Evolutionary conservation across 306 rosid species (phyloP).

Genomic region (Prunus fruticosa): DNA sequence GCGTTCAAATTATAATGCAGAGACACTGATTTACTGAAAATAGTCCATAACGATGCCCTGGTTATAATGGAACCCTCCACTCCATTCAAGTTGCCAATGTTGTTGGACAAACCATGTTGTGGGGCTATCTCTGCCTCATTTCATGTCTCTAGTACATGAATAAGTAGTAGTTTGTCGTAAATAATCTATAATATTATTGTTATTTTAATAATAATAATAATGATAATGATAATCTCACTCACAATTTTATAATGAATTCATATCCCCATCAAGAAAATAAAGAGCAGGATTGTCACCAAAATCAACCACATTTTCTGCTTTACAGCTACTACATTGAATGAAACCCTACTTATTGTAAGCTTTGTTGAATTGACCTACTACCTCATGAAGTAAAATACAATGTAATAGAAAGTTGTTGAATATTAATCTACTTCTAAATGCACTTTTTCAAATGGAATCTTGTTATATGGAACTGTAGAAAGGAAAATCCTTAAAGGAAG

Average conservation of each 20-base stretch:
- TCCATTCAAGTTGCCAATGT: slow-evolving; percentile 7
- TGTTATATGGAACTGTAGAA: neutral
- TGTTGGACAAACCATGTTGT: slow-evolving; percentile 19
- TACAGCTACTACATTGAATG: slow-evolving; percentile 1
- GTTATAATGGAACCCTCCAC: slow-evolving; percentile 10
- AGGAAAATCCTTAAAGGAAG: neutral
- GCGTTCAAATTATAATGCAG: neutral
- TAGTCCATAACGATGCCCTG: neutral
- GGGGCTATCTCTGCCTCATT: slow-evolving; percentile 4
- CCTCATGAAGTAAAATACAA: too few relatives aligned
- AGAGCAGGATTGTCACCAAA: neutral
- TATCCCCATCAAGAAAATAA: neutral
- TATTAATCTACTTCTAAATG: neutral
- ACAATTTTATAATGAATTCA: neutral
- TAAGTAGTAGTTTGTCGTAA: too few relatives aligned
- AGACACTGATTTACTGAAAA: neutral
- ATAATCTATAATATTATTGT: neutral
- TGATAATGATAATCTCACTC: neutral
- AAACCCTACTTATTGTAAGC: neutral
- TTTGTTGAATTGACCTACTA: neutral
- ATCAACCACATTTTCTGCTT: slow-evolving; percentile 6
- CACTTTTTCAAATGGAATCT: slow-evolving; percentile 3
- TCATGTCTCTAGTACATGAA: neutral
- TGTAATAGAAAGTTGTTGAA: neutral
- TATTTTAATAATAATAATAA: neutral